Base-by-base conservation (phyloP, 768 basidiomycete species). In the Mycena rosella region DNA sequence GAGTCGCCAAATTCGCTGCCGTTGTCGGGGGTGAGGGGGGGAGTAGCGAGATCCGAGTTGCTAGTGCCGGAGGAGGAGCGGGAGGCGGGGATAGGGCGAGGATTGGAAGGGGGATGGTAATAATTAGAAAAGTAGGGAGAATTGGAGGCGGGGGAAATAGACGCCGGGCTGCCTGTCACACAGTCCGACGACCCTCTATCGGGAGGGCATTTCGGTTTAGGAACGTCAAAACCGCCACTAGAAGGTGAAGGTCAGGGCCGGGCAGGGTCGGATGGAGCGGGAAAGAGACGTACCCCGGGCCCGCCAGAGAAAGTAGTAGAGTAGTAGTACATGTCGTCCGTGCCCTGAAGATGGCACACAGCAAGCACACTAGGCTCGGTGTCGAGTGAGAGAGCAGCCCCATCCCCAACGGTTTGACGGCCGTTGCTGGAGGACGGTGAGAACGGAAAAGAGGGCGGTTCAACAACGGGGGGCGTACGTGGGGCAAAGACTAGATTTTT, bases 161-260 rank as follows among this genome's bases (percentile, higher is more conserved):
- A 74, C 94, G 93, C 88, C 90, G 87, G 87, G 84, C 89, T 87
- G 92, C 88, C 94, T 96, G 91, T 96, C 94, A 96, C 94, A 88
- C 93, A 91, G 87, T 87, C 89, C 86, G 89, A 90, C 93, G 94
- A 96, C 94, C 94, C 94, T 92, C 94, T 77, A 78, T 93, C 91
- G 74, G 93, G 94, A 93, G 94, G 94, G 94, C 94, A 96, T 96
- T 96, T 96, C 72, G 81, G 82, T 76, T 87, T 90, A 73, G 94
- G 93, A 86, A 84, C 85, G 94, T 96, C 94, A 96, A 96, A 96
- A 94, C 83, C 94, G 91, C 94, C 94, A 96, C 94, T 95, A 67
- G 6, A 53, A 49, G n/a, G 44, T 45, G 59, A 11, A 8, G 24
- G 24, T 47, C 24, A 26, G 24, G 73, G 54, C 72, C 20, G 65